Percentiles rank a stretch among this genome's conserved stretches.
phyloP scores from a whole-genome alignment of 2,329 filamentous ascomycete species.

The Alternaria ventricosa region DNA sequence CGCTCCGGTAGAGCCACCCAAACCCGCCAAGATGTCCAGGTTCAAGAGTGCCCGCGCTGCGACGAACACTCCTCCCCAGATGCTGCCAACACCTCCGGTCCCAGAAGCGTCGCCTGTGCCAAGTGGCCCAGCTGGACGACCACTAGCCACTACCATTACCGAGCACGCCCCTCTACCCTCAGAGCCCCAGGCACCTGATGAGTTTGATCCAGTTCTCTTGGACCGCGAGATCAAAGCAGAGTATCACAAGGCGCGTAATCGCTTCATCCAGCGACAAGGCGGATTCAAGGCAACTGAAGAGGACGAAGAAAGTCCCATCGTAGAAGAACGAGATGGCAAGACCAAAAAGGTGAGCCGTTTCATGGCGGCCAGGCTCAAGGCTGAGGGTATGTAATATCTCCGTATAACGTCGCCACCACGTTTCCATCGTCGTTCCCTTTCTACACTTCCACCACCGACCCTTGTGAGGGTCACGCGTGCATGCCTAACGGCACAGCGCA shows the following conservation, averaged over 20 bases:
- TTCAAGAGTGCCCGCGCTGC: conserved; percentile 49
- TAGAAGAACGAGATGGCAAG: conserved; percentile 68
- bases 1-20: conserved; percentile 20
- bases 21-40: conserved; percentile 47
- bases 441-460: not conserved
- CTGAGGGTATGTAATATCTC: conserved; percentile 35
- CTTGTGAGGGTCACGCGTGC: not conserved
- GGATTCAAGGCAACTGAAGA: conserved; percentile 76
- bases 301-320: conserved; percentile 68
- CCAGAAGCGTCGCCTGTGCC: conserved; percentile 40
- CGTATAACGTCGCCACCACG: not conserved
- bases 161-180: conserved; percentile 54
- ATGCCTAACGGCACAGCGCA: not conserved
- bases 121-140: conserved; percentile 52
- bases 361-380: conserved; percentile 69
- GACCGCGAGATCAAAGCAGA: conserved; percentile 80
- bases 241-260: conserved; percentile 82
- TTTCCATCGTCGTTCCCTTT: not conserved
- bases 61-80: conserved; percentile 16
- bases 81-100: conserved; percentile 34
- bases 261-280: conserved; percentile 81
- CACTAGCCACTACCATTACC: conserved; percentile 65
- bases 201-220: conserved; percentile 73
- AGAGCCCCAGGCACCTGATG: conserved; percentile 51
- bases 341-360: conserved; percentile 73